Base-by-base conservation (phyloP, 257 asterid species). In the Petunia axillaris region DNA sequence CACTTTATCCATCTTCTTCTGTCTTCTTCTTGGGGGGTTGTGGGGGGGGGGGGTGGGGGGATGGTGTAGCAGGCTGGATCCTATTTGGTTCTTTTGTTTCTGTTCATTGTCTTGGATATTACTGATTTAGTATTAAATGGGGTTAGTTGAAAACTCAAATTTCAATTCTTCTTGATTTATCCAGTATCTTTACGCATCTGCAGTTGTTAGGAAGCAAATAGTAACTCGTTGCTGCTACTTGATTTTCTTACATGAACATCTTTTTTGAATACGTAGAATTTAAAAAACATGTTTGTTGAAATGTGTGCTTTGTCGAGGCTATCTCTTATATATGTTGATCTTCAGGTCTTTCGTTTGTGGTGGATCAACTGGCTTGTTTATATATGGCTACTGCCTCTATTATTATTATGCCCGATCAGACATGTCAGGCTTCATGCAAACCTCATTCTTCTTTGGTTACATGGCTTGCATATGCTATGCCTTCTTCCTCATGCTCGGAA, bases 351-450 rank as follows among this genome's bases (percentile, higher is more conserved):
- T 84, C 79, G 71, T 84, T 76, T 84, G 87, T 36, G 87, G 87
- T 77, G 87, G 87, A 81, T 84, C 87, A 81, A 84, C 87, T 3
- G 87, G 87, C 14, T 59, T 84, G 75, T 84, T 84, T 59, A 68
- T 84, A 37, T 84, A 84, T 8, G 87, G 84, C 14, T 84, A 81
- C 80, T 84, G 87, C 82, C 60, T 84, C 36, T 84, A 84, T 52
- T 84, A 84, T 78, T 84, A 84, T 58, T 77, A 76, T 36, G 84
- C 82, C 9, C 78, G 84, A 57, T 84, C 87, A 35, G 87, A 81
- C 46, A 84, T 84, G 87, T 80, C 84, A 6, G 87, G 87, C 60
- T 82, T 84, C 55, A 84, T 84, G 87, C 87, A 84, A 84, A 84
- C 82, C 68, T 80, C 86, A 66, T 83, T 80, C 65, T 83, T 83